Conservation (phyloP, 495 filamentous ascomycete genomes). For the Aspergillus incahuasiensis region DNA sequence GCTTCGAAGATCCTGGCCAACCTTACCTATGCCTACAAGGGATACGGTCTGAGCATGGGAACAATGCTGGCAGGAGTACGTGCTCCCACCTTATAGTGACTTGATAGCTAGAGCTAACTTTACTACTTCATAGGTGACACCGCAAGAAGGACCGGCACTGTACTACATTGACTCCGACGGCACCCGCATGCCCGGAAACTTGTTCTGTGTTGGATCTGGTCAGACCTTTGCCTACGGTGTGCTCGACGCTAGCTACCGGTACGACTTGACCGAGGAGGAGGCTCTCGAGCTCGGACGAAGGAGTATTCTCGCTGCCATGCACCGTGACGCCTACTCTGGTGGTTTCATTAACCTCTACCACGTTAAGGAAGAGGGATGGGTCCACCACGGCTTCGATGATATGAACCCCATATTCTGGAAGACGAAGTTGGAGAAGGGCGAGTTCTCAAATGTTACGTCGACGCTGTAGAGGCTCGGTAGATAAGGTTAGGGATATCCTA, state of each 20-base stretch:
- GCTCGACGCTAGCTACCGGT: constrained; percentile 88
- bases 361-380: constrained; percentile 97
- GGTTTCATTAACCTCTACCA: constrained; percentile 98
- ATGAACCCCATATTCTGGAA: constrained; percentile 98
- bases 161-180: constrained; percentile 99
- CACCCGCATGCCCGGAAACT: constrained; percentile 83
- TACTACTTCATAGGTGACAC: constrained; percentile 64
- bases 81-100: too few relatives aligned
- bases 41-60: constrained; percentile 95
- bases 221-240: constrained; percentile 99
- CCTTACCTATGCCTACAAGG: constrained; percentile 96
- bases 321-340: constrained; percentile 95
- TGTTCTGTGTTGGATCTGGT: constrained; percentile 97
- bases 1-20: constrained; percentile 98
- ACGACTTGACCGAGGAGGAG: constrained; percentile 79
- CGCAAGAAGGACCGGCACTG: constrained; percentile 90
- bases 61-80: constrained; percentile 96
- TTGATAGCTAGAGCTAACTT: too few relatives aligned
- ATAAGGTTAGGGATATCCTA: constrained; percentile 19
- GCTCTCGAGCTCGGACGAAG: constrained; percentile 85
- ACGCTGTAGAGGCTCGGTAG: constrained; percentile 46
- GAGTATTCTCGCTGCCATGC: constrained; percentile 94
- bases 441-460: constrained; percentile 95
- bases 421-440: constrained; percentile 95
- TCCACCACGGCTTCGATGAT: constrained; percentile 94